These are phyloP conservation scores for Pugionium cornutum DNA, from an alignment of 345 rosid species.

Conservation along the genomic window DNA sequence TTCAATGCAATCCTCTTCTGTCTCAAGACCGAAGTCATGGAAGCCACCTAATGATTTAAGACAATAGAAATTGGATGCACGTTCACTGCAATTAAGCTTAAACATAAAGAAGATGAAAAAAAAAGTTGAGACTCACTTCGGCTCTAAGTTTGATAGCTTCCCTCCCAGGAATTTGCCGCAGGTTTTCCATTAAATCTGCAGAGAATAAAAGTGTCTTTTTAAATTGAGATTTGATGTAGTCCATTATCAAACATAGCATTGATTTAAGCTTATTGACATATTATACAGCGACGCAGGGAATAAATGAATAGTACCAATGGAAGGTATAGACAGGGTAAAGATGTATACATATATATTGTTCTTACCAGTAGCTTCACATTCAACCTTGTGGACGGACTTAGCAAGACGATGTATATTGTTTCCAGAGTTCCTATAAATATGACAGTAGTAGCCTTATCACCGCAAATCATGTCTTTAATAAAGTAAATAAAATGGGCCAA, in stretches of 20 bases:
- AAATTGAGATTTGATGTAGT: slow-evolving; percentile 8
- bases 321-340: background rate
- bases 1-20: slow-evolving; percentile 56
- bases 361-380: slow-evolving; percentile 73
- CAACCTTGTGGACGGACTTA: slow-evolving; percentile 74
- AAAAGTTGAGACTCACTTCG: slow-evolving; percentile 52
- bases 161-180: slow-evolving; percentile 86
- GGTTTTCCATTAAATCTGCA: slow-evolving; percentile 84
- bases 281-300: background rate
- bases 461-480: slow-evolving; percentile 7
- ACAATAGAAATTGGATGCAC: background rate
- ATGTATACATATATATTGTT: background rate
- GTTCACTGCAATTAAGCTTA: background rate
- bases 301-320: background rate
- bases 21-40: slow-evolving; percentile 66
- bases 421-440: slow-evolving; percentile 67
- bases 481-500: background rate
- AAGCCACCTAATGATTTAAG: slow-evolving; percentile 63
- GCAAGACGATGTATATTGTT: slow-evolving; percentile 63
- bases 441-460: slow-evolving; percentile 25
- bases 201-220: slow-evolving; percentile 8
- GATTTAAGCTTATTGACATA: slow-evolving; percentile 3
- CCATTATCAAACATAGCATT: background rate
- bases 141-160: slow-evolving; percentile 93
- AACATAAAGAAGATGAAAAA: slow-evolving; percentile 1